Evolutionary conservation across 164 flowering plant genomes (phyloP).

Genomic region (Vitis amurensis): DNA sequence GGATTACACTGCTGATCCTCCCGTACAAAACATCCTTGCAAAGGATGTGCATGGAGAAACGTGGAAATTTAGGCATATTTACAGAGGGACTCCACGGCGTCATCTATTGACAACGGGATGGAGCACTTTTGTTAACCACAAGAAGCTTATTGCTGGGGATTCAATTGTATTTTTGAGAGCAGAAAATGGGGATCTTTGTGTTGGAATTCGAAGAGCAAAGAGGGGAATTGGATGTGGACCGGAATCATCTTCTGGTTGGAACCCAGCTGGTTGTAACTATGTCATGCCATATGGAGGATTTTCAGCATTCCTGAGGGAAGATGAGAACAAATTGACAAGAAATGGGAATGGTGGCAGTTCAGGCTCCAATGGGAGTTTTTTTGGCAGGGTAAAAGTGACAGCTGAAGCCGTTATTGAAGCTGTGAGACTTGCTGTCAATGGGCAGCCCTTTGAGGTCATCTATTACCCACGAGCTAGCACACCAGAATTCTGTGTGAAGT

Average conservation of each 20-base stretch:
- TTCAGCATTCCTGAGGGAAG: conserved; percentile 38
- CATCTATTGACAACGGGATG: conserved; percentile 72
- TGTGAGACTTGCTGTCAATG: conserved; percentile 39
- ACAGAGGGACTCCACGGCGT: conserved; percentile 64
- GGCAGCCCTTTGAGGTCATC: conserved; percentile 56
- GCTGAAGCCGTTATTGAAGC: conserved; percentile 55
- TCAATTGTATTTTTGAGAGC: conserved; percentile 65
- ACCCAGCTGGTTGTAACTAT: conserved; percentile 34
- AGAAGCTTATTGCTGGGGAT: conserved; percentile 74
- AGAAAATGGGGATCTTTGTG: conserved; percentile 60
- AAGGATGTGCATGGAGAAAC: conserved; percentile 65
- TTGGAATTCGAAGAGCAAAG: conserved; percentile 62
- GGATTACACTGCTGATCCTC: conserved; percentile 65
- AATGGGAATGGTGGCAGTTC: conserved; percentile 21
- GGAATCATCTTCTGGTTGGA: conserved; percentile 46
- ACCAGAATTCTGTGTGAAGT: conserved; percentile 66
- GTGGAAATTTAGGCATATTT: conserved; percentile 72
- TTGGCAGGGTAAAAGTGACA: conserved; percentile 34
- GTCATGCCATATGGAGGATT: conserved; percentile 37
- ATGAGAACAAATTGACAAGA: conserved; percentile 29
- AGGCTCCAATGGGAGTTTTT: conserved; percentile 10
- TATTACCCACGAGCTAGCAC: conserved; percentile 64
- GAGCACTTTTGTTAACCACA: conserved; percentile 71
- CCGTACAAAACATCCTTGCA: conserved; percentile 62
- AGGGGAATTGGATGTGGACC: conserved; percentile 47